phyloP scores from a whole-genome alignment of 345 rosid species.

The Eutrema yunnanense region DNA sequence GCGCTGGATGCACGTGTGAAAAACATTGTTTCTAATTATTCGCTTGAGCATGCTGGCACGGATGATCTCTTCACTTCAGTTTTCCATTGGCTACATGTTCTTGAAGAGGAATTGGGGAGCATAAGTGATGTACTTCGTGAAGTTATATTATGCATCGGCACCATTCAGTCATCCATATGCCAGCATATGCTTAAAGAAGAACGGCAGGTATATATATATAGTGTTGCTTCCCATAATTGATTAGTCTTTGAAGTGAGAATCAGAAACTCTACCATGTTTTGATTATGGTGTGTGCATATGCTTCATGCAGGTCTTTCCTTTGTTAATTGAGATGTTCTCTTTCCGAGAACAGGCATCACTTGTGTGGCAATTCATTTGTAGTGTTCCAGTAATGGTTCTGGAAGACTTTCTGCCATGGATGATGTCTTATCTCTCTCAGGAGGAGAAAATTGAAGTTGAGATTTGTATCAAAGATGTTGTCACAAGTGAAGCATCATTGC shows the following conservation, averaged over 20 bases:
- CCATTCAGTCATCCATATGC: constrained; percentile 73
- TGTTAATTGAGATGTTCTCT: constrained; percentile 68
- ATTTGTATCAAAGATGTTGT: constrained; percentile 60
- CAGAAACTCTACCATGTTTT: not conserved
- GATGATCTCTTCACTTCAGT: constrained; percentile 69
- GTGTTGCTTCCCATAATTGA: not conserved
- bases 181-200: constrained; percentile 98
- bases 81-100: constrained; percentile 58
- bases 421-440: constrained; percentile 62
- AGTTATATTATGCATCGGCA: constrained; percentile 74
- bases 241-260: not conserved
- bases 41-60: constrained; percentile 84
- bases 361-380: constrained; percentile 84
- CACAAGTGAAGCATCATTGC: constrained; percentile 62
- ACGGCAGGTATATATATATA: constrained; percentile 47
- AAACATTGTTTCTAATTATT: constrained; percentile 84
- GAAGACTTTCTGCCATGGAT: constrained; percentile 83
- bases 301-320: constrained; percentile 56
- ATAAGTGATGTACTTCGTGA: constrained; percentile 43
- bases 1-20: constrained; percentile 89
- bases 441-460: constrained; percentile 53
- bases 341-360: constrained; percentile 73
- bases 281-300: not conserved
- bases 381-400: constrained; percentile 77
- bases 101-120: constrained; percentile 48